Base-by-base conservation (phyloP, 2,329 filamentous ascomycete species). In the Sporothrix pallida region DNA sequence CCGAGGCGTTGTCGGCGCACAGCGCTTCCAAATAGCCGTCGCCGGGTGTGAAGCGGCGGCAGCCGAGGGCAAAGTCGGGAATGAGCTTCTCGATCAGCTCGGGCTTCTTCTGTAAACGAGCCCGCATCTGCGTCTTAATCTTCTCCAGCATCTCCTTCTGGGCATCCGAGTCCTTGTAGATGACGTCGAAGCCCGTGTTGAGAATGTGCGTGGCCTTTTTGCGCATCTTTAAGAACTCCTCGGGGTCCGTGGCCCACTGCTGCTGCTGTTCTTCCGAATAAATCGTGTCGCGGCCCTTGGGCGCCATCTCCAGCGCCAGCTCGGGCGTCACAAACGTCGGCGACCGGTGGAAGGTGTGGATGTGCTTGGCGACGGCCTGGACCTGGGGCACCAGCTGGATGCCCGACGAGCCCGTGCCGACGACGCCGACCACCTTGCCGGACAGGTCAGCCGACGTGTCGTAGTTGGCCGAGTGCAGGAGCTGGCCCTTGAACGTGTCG, bases 11-110 rank as follows among this genome's bases (percentile, higher is more conserved):
- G n/a, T 81, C 79, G 72, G 83, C 74, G 2, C 79, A 79, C 62
- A 86, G 78, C 20, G 81, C 80, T 75, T 84, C 82, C 42, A 84
- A 78, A 76, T 83, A 84, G 4, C 82, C 81, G 63, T 81, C 79
- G 0, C 83, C 83, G 0, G 84, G 84, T 0, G 83, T 83, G 67
- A 85, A 80, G 1, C 82, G 81, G 73, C 80, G 80, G 78, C 80
- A 84, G 10, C 86, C 85, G 9, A 83, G 82, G 1, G 81, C 80
- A 79, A 83, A 87, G 48, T 78, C 79, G 7, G 83, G 83, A 46
- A 81, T 80, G 13, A 88, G 82, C 52, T 83, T 80, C 6, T 86
- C 80, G 0, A 81, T 79, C 2, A 88, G 78, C 13, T 84, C 82
- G 0, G 84, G 82, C 52, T 84, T 81, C 9, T 80, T 77, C 9